These are phyloP conservation scores for Quercus phellos DNA, from an alignment of 331 rosid genomes.

Conservation along the genomic window DNA sequence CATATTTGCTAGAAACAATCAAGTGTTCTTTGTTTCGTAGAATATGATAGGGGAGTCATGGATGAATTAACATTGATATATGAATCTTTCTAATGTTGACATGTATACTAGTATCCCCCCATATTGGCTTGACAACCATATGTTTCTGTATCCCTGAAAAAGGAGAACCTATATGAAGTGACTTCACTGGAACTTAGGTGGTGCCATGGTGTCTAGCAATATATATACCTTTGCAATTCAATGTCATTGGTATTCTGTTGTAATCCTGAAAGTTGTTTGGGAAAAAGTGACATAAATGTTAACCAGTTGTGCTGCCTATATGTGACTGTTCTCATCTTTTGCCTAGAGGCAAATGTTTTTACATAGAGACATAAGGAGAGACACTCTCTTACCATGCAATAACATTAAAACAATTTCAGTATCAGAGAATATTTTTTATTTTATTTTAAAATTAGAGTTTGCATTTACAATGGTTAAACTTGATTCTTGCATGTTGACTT, in stretches of 20 bases:
- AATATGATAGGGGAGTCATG: background rate
- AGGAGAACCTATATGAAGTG: background rate
- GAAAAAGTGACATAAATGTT: no score
- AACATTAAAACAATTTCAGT: background rate
- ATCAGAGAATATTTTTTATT: background rate
- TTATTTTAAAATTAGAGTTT: background rate
- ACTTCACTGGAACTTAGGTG: background rate
- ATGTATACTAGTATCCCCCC: background rate
- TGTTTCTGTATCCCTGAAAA: background rate
- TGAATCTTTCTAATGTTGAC: background rate
- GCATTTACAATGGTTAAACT: background rate
- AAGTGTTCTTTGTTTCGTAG: background rate
- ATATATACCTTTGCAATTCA: no score
- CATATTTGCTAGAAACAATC: background rate
- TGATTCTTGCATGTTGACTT: background rate
- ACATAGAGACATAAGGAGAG: background rate
- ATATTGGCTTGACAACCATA: background rate
- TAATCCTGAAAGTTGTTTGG: no score
- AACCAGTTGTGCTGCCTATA: no score
- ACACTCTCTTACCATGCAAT: background rate
- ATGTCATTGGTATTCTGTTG: no score
- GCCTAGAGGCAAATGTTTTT: background rate
- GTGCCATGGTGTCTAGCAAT: background rate
- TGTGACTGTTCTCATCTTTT: no score
- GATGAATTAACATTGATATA: background rate